Evolutionary conservation across 1,284 basidiomycete species (phyloP), one percentile per base, ranked within the genome.

Genomic region (Vanrija sp.): DNA sequence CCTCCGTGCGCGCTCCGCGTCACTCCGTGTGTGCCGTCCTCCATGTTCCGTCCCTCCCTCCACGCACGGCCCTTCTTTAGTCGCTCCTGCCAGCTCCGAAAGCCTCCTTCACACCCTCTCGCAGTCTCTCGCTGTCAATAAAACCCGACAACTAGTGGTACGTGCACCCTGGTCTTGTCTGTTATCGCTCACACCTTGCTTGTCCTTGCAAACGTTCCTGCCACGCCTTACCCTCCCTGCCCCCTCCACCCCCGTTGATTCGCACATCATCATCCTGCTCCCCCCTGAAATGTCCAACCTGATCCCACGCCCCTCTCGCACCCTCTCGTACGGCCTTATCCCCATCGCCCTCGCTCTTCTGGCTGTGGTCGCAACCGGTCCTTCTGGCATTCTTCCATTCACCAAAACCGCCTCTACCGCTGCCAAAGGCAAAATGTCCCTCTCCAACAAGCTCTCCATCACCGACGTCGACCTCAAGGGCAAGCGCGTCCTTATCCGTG

Each of bases 371-470:
- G 21, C 43, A 29, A 25, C 43, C 40, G 16, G 18, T 28, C 40
- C 43, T 29, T 14, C 50, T 38, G 18, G 26, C 29, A 49, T 44
- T 18, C 38, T 42, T 29, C 23, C 28, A 21, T 49, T 34, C 45
- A 50, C 23, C 45, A 52, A 45, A 54, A 45, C 44, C 34, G 34
- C 34, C 12, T 14, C 34, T 34, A 34, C 34, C 9, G 34, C 38
- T n/a, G n/a, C 46, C 6, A 38, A 25, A 38, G 40, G 42, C 68
- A 82, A 78, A 77, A 97, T 96, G 94, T 97, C 94, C 64, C 88
- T 98, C 78, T 87, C 94, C 40, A 92, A 87, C 81, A 98, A 95
- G 78, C 84, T 95, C 66, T 83, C 87, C 64, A 92, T 98, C 80
- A 89, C 86, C 65, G 95, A 98, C 80, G 81, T 94, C 73, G 85